A percentile compares a stretch with the other conserved stretches of the same genome.
Evolutionary conservation across 257 asterid species (phyloP).

Genomic region (Plantago major): DNA sequence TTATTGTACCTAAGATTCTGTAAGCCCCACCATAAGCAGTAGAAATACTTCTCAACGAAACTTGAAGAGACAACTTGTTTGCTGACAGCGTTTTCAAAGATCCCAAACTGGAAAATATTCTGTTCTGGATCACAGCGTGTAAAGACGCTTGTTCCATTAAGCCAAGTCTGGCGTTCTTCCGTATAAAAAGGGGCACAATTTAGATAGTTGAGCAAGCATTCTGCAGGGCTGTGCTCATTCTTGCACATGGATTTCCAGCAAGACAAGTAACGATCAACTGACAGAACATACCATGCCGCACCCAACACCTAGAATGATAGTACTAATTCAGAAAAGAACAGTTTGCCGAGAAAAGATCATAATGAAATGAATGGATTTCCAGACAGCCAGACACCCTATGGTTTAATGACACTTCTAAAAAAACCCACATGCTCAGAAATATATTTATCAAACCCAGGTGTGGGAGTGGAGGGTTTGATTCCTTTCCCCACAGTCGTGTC

Average conservation of each 20-base stretch:
- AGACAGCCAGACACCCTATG: neutral
- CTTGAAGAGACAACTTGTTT: conserved; percentile 76
- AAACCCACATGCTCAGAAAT: no score
- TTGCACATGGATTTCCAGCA: conserved; percentile 87
- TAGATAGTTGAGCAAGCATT: conserved; percentile 58
- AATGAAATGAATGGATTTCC: no score
- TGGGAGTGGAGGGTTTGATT: no score
- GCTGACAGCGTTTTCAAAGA: conserved; percentile 70
- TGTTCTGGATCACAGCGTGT: conserved; percentile 58
- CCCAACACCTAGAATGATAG: conserved; percentile 61
- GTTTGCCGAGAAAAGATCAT: neutral
- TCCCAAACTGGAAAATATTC: conserved; percentile 65
- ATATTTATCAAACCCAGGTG: no score
- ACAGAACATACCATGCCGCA: conserved; percentile 90
- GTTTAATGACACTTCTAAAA: no score
- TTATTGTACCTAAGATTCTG: conserved; percentile 73
- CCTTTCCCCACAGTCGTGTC: no score
- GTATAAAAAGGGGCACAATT: conserved; percentile 37
- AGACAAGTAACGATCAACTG: conserved; percentile 81
- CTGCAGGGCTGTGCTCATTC: conserved; percentile 43
- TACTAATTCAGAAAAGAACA: neutral
- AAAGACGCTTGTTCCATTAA: conserved; percentile 54
- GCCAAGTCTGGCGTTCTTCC: conserved; percentile 46
- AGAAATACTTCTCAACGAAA: conserved; percentile 70
- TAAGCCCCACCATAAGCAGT: conserved; percentile 98